Evolutionary conservation across 2,329 filamentous ascomycete species (phyloP), one percentile per base, ranked within the genome.

Genomic region (Fusarium sarcochroum): DNA sequence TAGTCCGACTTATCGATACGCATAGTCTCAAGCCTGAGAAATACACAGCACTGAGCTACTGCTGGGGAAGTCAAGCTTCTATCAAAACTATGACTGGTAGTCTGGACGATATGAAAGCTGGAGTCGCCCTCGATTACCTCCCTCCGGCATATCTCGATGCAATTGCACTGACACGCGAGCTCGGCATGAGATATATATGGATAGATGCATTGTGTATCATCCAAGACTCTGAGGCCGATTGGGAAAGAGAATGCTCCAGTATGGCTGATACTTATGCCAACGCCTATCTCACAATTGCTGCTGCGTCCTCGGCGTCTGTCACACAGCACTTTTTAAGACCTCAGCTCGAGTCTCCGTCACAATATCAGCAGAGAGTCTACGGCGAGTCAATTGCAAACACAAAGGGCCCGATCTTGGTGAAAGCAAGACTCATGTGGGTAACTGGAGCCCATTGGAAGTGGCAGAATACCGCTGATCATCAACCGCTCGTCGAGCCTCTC

Each of bases 1-100:
- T 14, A 2, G 20, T 68, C 2, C 41, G 42, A 5, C 53, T 72
- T 1, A 10, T 66, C n/a, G 57, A 63, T n/a, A 50, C 57, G 3
- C 5, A 38, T 5, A 10, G 7, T 3, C 7, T 35, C 1, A 23
- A 14, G 15, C 10, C 14, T 1, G 44, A 23, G 11, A 42, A 51
- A n/a, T 72, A 72, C 11, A 51, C 55, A 34, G 70, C 70, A 2
- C 42, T 72, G 3, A 72, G 69, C 8, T 72, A 72, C 38, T 72
- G 67, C 35, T 72, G 69, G 70, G 70, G 70, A 0, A 47, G 25
- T 1, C 34, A 52, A 0, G 37, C 58, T 7, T 55, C 37, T 1
- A 54, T 63, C 10, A 70, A 45, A n/a, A 57, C 70, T 1, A 20
- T 47, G 9, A 18, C n/a, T 2, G 37, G 8, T 0, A 72, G 53